Conservation (phyloP, 1,284 basidiomycete species). For the Fomes fomentarius region DNA sequence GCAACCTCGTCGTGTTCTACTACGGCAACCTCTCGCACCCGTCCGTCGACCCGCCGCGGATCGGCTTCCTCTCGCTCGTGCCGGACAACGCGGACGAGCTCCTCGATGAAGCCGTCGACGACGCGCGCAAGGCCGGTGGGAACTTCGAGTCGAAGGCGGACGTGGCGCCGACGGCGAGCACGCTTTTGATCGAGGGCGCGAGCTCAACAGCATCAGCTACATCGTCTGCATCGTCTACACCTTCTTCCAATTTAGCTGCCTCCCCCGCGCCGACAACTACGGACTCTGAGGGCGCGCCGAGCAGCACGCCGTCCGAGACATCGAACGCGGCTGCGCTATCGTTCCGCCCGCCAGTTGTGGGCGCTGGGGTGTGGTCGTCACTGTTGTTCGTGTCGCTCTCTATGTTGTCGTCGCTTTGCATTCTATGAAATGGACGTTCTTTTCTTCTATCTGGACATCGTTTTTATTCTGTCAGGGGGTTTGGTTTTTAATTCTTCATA, state of each 20-base stretch:
- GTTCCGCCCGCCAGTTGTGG: slow-evolving; percentile 5
- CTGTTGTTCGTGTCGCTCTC: slow-evolving; percentile 7
- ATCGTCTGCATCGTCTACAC: background rate
- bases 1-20: slow-evolving; percentile 54
- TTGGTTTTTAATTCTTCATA: no score
- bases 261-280: no score
- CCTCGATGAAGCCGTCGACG: slow-evolving; percentile 42
- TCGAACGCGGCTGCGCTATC: slow-evolving; percentile 2
- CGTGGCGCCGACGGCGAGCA: slow-evolving; percentile 18
- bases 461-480: no score
- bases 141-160: slow-evolving; percentile 35
- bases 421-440: background rate
- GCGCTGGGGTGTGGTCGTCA: background rate
- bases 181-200: slow-evolving; percentile 13
- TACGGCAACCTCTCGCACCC: slow-evolving; percentile 69
- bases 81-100: slow-evolving; percentile 50
- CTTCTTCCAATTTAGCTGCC: background rate
- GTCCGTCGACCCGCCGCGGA: slow-evolving; percentile 61
- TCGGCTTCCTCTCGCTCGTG: slow-evolving; percentile 71
- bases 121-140: slow-evolving; percentile 42
- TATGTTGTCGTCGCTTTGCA: slow-evolving; percentile 9
- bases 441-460: no score
- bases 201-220: background rate
- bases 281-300: background rate
- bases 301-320: background rate